Evolutionary conservation across 176 grass and related monocot species (phyloP), one percentile per base, ranked within the genome.

Genomic region (Avena sativa): DNA sequence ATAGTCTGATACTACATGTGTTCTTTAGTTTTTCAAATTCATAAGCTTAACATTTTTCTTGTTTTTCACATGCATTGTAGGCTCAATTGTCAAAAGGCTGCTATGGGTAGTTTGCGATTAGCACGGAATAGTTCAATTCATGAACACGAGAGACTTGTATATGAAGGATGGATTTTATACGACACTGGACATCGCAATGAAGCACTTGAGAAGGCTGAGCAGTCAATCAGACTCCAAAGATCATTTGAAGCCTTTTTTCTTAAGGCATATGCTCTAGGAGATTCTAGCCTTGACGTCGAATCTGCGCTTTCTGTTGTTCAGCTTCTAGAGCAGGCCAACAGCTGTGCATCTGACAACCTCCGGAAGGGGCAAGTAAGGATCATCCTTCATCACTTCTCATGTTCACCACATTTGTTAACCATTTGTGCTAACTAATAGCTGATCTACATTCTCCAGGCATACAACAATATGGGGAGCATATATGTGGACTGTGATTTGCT

Each of bases 401-500:
- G 17, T 66, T 9, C 76, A 48, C 21, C 15, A 16, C 12, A 21
- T 46, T 1, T 14, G 5, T 7, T 66, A 1, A n/a, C 49, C 59
- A 9, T 15, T 44, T 70, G 21, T 46, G 63, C 43, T 81, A 53
- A 82, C 21, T 14, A 67, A 7, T 17, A 49, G 9, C 34, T 25
- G 3, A n/a, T 2, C 30, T 28, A 48, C 60, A 15, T 86, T 58
- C 10, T 89, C 84, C 71, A 98, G 97, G 97, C 97, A 56, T 91
- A 96, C 50, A 96, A 98, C 90, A 98, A 98, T 21, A 98, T 98
- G 94, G 97, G 94, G 80, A 96, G 92, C 85, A 98, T 96, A 57
- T 94, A 87, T 32, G 97, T 98, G 80, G 97, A 98, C 43, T 96
- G 92, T 53, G 94, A 98, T 74, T 88, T 96, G 90, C 88, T 96